These are phyloP conservation scores for Thinopyrum elongatum DNA, from an alignment of 176 grass and related monocot genomes.

Conservation along the genomic window DNA sequence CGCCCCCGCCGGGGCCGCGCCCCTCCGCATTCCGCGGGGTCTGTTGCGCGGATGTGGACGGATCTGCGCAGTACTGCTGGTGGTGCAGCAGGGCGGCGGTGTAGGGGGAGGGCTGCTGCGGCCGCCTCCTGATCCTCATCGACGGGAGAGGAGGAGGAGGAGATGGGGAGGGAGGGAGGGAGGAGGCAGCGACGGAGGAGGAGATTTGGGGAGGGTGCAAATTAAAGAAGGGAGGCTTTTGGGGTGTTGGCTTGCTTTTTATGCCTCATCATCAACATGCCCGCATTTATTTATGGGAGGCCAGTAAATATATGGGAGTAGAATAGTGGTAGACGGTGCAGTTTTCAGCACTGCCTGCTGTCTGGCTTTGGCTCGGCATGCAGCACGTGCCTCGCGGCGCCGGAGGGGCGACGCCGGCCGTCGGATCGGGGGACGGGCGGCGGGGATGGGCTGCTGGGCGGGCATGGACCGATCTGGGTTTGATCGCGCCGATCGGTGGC, in stretches of 20 bases:
- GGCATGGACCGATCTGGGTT: neutral
- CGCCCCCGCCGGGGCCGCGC: neutral
- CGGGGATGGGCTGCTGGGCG: neutral
- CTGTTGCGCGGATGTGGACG: conserved; percentile 39
- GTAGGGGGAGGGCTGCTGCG: conserved; percentile 35
- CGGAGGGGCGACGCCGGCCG: neutral
- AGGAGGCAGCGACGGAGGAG: conserved; percentile 12
- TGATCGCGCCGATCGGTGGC: neutral
- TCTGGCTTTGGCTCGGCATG: conserved; percentile 33
- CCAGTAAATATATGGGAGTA: conserved; percentile 19
- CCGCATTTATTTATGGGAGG: conserved; percentile 33
- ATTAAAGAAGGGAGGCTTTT: conserved; percentile 53
- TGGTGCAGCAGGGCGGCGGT: neutral
- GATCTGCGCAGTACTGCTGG: conserved; percentile 43
- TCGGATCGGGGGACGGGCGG: neutral
- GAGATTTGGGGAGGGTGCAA: conserved; percentile 72
- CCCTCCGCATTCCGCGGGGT: conserved; percentile 26
- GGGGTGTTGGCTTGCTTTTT: conserved; percentile 25
- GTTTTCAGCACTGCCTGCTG: conserved; percentile 47
- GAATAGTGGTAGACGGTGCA: conserved; percentile 53
- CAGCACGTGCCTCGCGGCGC: conserved; percentile 16
- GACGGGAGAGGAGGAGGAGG: conserved; percentile 21
- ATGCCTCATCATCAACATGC: conserved; percentile 26
- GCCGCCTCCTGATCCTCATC: conserved; percentile 91
- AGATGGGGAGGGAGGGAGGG: no score